phyloP scores from a whole-genome alignment of 805 yeast species.

The Soucietia sequanensis region DNA sequence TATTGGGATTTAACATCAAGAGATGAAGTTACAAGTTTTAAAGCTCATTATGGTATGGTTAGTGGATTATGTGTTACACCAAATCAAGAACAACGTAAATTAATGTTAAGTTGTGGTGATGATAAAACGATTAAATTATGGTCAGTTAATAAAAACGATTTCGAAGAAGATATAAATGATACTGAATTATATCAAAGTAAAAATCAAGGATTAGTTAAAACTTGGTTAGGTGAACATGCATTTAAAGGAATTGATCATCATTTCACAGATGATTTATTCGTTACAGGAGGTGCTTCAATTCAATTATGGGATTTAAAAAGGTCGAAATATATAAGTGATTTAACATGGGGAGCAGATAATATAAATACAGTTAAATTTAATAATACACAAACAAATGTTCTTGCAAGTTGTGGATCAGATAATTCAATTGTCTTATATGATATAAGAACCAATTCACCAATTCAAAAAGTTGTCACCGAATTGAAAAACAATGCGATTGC shows the following conservation, averaged over 20 bases:
- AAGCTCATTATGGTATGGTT: constrained; percentile 89
- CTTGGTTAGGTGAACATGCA: constrained; percentile 80
- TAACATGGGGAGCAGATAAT: constrained; percentile 97
- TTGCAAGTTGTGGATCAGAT: constrained; percentile 85
- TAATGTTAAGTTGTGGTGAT: constrained; percentile 80
- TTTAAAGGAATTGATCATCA: constrained; percentile 88
- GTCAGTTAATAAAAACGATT: constrained; percentile 66
- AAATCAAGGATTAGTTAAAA: constrained; percentile 63
- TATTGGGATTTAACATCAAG: constrained; percentile 89
- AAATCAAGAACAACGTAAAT: constrained; percentile 21
- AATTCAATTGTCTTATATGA: constrained; percentile 90
- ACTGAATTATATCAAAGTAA: constrained; percentile 27
- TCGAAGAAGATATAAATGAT: constrained; percentile 33
- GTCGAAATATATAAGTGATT: constrained; percentile 68
- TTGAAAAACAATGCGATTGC: constrained; percentile 82
- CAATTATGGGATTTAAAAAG: constrained; percentile 91
- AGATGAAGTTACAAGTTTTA: constrained; percentile 70
- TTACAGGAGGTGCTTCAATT: constrained; percentile 87
- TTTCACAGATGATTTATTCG: constrained; percentile 66
- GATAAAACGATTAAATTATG: constrained; percentile 89
- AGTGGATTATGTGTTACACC: constrained; percentile 79
- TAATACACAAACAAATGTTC: constrained; percentile 80
- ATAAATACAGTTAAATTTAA: constrained; percentile 80
- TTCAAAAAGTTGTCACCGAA: constrained; percentile 82
- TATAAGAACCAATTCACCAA: constrained; percentile 83